Evolutionary conservation across 495 filamentous ascomycete genomes (phyloP), one percentile per base, ranked within the genome.

Genomic region (Penicillium tannophilum): DNA sequence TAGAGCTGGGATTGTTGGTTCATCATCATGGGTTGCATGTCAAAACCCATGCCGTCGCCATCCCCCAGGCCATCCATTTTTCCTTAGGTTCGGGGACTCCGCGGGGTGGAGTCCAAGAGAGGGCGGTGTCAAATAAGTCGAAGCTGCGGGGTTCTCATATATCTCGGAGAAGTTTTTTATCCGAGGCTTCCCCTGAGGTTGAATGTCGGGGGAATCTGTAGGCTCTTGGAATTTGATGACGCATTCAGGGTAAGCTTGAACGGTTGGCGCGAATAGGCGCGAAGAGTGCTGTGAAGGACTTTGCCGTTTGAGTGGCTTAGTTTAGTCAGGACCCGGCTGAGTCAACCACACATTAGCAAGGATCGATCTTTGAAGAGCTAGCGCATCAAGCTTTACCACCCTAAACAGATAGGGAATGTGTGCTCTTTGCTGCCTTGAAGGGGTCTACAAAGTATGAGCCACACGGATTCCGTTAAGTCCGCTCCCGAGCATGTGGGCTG

Each of bases 1-100:
- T 89, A 92, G 41, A 92, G 84, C 71, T 87, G 86, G 31, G 87
- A 84, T 54, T 90, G 86, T 47, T 88, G 86, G 60, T 85, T 82
- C 72, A 77, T 74, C 63, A 76, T 73, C 58, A 70, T 71, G 52
- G 74, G 72, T 44, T 58, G 55, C 72, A 76, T 72, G 41, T 78
- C 75, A 54, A 76, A 77, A 47, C 73, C 74, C 69, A 76, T 63
- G 56, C 71, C 72, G 30, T 79, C 72, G 51, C 65, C 74, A 39
- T 77, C 77, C 65, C 73, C 74, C 54, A 76, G 61, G 43, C 69
- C 70, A 47, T 79, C 74, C 77, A 79, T 79, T 55, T 55, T 52
- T 53, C 17, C 47, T 51, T 62, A 36, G 48, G 23, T 55, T 61
- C 50, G 54, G 54, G 46, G 58, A 59, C 60, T 66, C 52, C 64